A percentile compares a stretch with the other conserved stretches of the same genome.
These are phyloP conservation scores for Cladosporium sp. DNA, from an alignment of 2,329 filamentous ascomycete genomes.

Conservation along the genomic window DNA sequence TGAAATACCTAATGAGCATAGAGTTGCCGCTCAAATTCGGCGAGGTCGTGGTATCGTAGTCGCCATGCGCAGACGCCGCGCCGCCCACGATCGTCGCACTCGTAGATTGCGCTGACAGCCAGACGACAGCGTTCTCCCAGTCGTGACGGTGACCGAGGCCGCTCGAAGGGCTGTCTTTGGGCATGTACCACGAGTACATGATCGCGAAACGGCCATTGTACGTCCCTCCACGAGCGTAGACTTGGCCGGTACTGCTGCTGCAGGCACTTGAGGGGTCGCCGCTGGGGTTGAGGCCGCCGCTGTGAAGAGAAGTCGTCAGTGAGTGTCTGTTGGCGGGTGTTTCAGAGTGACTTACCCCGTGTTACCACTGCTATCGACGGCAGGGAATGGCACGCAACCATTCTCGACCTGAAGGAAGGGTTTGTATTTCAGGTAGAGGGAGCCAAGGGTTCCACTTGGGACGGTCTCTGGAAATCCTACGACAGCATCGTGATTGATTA, in stretches of 20 bases:
- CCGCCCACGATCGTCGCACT: slow-evolving; percentile 43
- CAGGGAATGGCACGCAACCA: slow-evolving; percentile 59
- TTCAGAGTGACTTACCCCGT: slow-evolving; percentile 41
- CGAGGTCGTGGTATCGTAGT: slow-evolving; percentile 39
- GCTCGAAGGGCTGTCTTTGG: slow-evolving; percentile 41
- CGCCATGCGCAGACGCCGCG: slow-evolving; percentile 48
- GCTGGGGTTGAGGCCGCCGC: slow-evolving; percentile 38
- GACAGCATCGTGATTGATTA: slow-evolving; percentile 42
- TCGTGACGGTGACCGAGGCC: slow-evolving; percentile 50
- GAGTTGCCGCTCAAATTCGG: slow-evolving; percentile 39
- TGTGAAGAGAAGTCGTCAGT: slow-evolving; percentile 17
- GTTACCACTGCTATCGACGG: slow-evolving; percentile 52
- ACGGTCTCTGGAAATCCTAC: slow-evolving; percentile 51
- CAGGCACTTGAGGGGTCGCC: slow-evolving; percentile 38
- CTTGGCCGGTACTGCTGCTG: slow-evolving; percentile 42
- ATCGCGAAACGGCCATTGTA: slow-evolving; percentile 42
- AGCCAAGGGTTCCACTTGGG: slow-evolving; percentile 41
- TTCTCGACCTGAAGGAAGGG: slow-evolving; percentile 50
- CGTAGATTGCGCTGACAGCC: slow-evolving; percentile 38
- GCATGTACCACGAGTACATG: slow-evolving; percentile 50
- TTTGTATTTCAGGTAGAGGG: slow-evolving; percentile 51
- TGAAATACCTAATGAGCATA: slow-evolving; percentile 45
- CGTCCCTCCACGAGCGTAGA: slow-evolving; percentile 42
- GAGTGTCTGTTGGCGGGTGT: not conserved
- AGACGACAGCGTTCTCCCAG: slow-evolving; percentile 52